These are phyloP conservation scores for Puccinia sorghi DNA, from an alignment of 1,284 basidiomycete genomes.

Conservation along the genomic window DNA sequence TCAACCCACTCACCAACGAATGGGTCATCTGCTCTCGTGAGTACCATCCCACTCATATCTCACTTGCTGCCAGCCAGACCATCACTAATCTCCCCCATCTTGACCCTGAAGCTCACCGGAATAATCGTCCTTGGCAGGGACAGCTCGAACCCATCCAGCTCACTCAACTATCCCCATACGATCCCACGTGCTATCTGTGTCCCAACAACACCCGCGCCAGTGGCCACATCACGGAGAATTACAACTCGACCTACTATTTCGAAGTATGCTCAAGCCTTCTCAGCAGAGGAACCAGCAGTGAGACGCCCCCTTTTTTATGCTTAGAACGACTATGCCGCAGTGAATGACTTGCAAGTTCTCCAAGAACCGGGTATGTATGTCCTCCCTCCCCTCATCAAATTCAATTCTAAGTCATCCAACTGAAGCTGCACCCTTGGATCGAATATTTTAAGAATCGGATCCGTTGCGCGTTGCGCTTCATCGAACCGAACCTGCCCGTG, in stretches of 20 bases:
- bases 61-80: not conserved
- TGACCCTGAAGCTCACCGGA: slow-evolving; percentile 58
- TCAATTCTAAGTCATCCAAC: slow-evolving; percentile 51
- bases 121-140: slow-evolving; percentile 78
- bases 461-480: slow-evolving; percentile 62
- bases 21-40: slow-evolving; percentile 65
- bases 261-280: slow-evolving; percentile 54
- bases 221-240: slow-evolving; percentile 71
- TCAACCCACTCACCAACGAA: slow-evolving; percentile 59
- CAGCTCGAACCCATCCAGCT: slow-evolving; percentile 70
- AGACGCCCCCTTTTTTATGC: slow-evolving; percentile 61
- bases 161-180: slow-evolving; percentile 67
- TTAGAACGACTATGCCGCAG: slow-evolving; percentile 80
- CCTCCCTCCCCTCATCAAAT: not conserved
- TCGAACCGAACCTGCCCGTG: slow-evolving; percentile 70
- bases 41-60: not conserved
- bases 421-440: slow-evolving; percentile 56
- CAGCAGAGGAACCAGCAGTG: not conserved
- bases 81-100: not conserved
- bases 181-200: slow-evolving; percentile 83
- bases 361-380: slow-evolving; percentile 37
- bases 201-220: slow-evolving; percentile 81
- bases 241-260: slow-evolving; percentile 66
- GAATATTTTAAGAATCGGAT: slow-evolving; percentile 21
- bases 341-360: slow-evolving; percentile 63